phyloP scores from a whole-genome alignment of 257 asterid species.

The Striga asiatica region DNA sequence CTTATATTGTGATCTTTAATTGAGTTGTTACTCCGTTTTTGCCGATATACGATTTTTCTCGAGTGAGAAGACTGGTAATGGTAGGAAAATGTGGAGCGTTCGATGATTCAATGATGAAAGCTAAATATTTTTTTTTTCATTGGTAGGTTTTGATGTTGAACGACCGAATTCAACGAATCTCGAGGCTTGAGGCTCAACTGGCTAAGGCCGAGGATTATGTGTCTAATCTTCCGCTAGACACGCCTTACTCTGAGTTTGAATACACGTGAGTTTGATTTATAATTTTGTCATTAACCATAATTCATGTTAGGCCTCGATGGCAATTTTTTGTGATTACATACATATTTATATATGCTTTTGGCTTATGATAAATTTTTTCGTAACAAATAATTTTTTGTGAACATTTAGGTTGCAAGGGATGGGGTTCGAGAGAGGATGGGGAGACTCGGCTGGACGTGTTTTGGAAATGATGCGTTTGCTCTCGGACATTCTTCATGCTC shows the following conservation, averaged over 20 bases:
- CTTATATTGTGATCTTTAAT: too few species aligned
- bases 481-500: conserved; percentile 92
- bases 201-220: conserved; percentile 71
- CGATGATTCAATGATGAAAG: neutral
- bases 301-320: too few species aligned
- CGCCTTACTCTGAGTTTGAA: conserved; percentile 78
- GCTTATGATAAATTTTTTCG: neutral
- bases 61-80: too few species aligned
- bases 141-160: conserved; percentile 75
- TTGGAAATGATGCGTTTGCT: conserved; percentile 81
- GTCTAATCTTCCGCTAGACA: conserved; percentile 46
- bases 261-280: conserved; percentile 40
- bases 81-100: neutral
- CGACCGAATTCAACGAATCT: conserved; percentile 65
- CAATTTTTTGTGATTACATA: too few species aligned
- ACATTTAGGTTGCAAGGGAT: conserved; percentile 74
- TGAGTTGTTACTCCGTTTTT: too few species aligned
- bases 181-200: conserved; percentile 70
- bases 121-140: conserved; percentile 4
- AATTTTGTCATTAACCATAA: neutral
- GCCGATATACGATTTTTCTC: too few species aligned
- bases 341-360: too few species aligned
- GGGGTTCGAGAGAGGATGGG: conserved; percentile 99
- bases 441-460: conserved; percentile 68
- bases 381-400: neutral